Base-by-base conservation (phyloP, 2,329 filamentous ascomycete species). In the Pyricularia pennisetigena region DNA sequence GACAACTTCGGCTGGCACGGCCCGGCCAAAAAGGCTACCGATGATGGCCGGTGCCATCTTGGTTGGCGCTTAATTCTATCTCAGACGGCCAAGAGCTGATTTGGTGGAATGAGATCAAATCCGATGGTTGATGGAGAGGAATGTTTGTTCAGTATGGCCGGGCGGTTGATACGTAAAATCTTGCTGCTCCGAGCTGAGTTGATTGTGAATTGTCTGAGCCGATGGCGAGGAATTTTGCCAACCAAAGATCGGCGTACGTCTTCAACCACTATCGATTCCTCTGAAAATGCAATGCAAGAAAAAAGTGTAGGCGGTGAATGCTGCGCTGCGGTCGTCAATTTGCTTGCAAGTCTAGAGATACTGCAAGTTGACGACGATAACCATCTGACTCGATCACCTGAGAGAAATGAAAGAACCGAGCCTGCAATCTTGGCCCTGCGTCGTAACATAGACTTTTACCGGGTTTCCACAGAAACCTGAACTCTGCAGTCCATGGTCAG, bases 41-140 rank as follows among this genome's bases (percentile, higher is more conserved):
- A 76, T 66, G 64, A 81, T 70, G 29, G 80, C 77, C 57, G 82
- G 82, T 68, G 81, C 81, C 82, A 79, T 79, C 29, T 67, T 71
- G 68, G 12, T 61, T 4, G 57, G n/a, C 57, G 9, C 3, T 23
- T 23, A 3, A 61, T 24, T 5, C 24, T 35, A 12, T 23, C 2
- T 16, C 24, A 24, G 57, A n/a, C 8, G 57, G n/a, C 24, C 57
- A 61, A 61, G 24, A 61, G n/a, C 12, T 61, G 57, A 4, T 61
- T 26, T 26, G 57, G 14, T 61, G 23, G n/a, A 61, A 26, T 61
- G 57, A n/a, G 41, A 4, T 49, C 41, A 49, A 49, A n/a, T 49
- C 9, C 16, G 41, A n/a, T 49, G 16, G n/a, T 49, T 49, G 5
- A n/a, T 49, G 7, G 20, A 4, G 41, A 16, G 57, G 57, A 61